Evolutionary conservation across 202 grass and related monocot genomes (phyloP), one percentile per base, ranked within the genome.

Genomic region (Schoenoplectus triqueter): DNA sequence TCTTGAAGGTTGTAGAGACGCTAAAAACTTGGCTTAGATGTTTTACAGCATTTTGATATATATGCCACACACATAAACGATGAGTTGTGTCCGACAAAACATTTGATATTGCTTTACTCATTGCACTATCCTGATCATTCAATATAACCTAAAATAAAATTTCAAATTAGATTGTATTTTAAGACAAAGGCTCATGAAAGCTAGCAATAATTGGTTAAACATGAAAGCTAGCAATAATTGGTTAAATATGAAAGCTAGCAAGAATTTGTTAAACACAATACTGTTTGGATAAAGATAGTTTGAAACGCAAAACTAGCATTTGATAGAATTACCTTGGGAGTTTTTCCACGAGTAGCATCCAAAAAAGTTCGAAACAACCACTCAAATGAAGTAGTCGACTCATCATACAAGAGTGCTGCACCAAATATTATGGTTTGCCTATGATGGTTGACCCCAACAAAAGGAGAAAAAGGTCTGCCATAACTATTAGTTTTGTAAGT

Each of bases 401-500:
- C 94, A 87, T 89, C 78, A 65, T 88, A 93, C 60, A 90, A 42
- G 19, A 92, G 82, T 40, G 91, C 87, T 47, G 87, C 39, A 64
- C 89, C 89, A 62, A 91, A 97, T 87, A 97, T 86, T 54, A 89
- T 67, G 19, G 82, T 81, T 87, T 90, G 89, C 49, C 87, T 97
- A 78, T 97, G 94, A 85, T 93, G 88, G 76, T 93, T 97, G 86
- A 92, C 78, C 60, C 93, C 87, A 83, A 89, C 79, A 81, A 95
- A 95, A 62, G 91, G 68, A 51, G 87, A 50, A 22, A 95, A 84
- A 80, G 88, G 91, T 75, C 94, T 87, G 50, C 82, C 74, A 22
- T 89, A 91, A 40, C 88, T 56, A 86, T 84, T 85, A 84, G 82
- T 86, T 48, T 80, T 88, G 71, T 92, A 90, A 52, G 84, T 92